Conservation (phyloP, 2,329 filamentous ascomycete genomes). For the Parastagonospora nodorum region DNA sequence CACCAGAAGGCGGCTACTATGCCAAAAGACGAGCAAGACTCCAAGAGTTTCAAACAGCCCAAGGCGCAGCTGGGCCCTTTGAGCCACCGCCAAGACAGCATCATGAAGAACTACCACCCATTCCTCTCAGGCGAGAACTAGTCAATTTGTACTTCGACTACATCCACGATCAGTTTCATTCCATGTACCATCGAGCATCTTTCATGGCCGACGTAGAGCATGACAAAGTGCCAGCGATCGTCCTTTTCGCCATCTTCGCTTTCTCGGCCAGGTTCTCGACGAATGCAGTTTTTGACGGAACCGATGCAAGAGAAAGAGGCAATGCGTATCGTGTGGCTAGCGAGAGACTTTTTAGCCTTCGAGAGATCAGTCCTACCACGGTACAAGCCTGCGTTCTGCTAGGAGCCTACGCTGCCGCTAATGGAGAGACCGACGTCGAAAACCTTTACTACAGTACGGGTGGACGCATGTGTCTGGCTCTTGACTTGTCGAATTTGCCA, state of each 20-base stretch:
- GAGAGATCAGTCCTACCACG: conserved; percentile 19
- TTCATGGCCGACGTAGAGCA: conserved; percentile 23
- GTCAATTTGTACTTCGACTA: conserved; percentile 30
- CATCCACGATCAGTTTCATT: conserved; percentile 32
- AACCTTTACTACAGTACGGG: conserved; percentile 29
- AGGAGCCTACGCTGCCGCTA: conserved; percentile 28
- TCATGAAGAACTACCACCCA: conserved; percentile 15
- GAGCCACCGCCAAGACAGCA: conserved; percentile 8
- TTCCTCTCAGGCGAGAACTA: conserved; percentile 20
- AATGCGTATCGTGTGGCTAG: conserved; percentile 20
- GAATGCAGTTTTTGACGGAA: conserved; percentile 14
- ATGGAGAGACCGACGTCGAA: conserved; percentile 29
- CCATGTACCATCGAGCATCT: conserved; percentile 25
- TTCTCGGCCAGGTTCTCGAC: conserved; percentile 26
- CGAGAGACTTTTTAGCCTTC: conserved; percentile 24
- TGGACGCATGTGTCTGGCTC: conserved; percentile 26
- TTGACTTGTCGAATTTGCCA: conserved; percentile 25
- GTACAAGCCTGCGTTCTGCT: conserved; percentile 26
- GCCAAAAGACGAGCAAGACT: conserved; percentile 24
- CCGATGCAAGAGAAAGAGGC: conserved; percentile 22
- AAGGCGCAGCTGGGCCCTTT: conserved; percentile 2
- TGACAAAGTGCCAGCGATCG: conserved; percentile 19
- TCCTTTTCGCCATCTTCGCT: conserved; percentile 26
- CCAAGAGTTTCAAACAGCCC: conserved; percentile 9
- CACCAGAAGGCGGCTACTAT: conserved; percentile 32